Evolutionary conservation across 1,284 basidiomycete genomes (phyloP).

Genomic region (Papiliotrema terrestris): DNA sequence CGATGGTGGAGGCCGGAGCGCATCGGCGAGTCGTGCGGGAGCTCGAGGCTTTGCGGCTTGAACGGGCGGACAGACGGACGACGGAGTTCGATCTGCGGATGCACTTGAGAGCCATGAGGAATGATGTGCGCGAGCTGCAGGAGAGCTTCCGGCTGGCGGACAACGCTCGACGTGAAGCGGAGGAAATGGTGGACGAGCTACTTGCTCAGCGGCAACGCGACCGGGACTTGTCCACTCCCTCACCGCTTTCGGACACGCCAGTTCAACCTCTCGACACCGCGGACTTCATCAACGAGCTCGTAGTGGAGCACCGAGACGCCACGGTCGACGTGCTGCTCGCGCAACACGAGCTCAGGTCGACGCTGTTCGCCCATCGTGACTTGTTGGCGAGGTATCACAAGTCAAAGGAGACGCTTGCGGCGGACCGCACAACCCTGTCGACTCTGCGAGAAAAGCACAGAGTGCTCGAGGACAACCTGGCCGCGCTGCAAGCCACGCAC

Average conservation of each 20-base stretch:
- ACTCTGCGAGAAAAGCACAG: slow-evolving; percentile 13
- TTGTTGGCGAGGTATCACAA: slow-evolving; percentile 5
- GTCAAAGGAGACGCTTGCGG: slow-evolving; percentile 1
- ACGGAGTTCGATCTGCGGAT: slow-evolving; percentile 3
- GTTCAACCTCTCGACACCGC: background rate
- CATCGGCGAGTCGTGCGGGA: slow-evolving; percentile 1
- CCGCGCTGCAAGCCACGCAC: slow-evolving; percentile 11
- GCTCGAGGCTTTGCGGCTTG: background rate
- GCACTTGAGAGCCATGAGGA: background rate
- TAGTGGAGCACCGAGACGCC: background rate
- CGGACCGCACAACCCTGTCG: slow-evolving; percentile 3
- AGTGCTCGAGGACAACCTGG: slow-evolving; percentile 6
- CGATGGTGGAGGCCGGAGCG: background rate
- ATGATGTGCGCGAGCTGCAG: slow-evolving; percentile 5
- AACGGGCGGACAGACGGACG: background rate
- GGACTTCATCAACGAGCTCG: background rate
- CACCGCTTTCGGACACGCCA: background rate
- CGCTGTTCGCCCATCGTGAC: slow-evolving; percentile 5
- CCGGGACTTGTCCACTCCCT: background rate
- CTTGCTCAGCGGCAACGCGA: slow-evolving; percentile 4
- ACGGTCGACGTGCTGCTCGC: background rate
- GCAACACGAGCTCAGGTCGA: background rate
- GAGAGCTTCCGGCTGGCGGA: background rate
- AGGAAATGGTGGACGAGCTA: slow-evolving; percentile 1
- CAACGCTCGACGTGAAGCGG: background rate